Conservation (phyloP, 139 green algal species). For the Chlamydomonas sp. region DNA sequence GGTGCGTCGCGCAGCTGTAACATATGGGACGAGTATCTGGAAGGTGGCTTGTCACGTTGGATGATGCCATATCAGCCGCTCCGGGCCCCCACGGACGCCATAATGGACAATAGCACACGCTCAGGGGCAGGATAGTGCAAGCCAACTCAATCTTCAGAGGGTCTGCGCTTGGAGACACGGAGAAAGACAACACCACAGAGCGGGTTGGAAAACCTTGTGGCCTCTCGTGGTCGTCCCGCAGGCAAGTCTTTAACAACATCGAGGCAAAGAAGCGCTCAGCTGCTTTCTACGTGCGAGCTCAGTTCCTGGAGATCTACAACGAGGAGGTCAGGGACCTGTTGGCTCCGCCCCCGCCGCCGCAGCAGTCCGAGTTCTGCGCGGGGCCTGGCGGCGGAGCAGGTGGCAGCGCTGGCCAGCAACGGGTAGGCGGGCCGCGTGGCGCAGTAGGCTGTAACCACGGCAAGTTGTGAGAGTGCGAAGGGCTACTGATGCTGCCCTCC, state of each 20-base stretch:
- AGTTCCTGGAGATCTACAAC: constrained; percentile 69
- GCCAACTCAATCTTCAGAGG: background rate
- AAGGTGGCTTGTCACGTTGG: background rate
- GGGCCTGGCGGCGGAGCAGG: background rate
- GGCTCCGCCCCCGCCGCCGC: background rate
- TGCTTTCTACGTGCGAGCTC: constrained; percentile 28
- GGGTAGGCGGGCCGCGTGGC: background rate
- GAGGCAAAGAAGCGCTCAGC: background rate
- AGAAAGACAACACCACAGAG: background rate
- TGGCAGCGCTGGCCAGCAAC: background rate
- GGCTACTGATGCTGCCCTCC: too few species aligned
- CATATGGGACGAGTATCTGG: background rate
- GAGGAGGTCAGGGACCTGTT: constrained; percentile 64
- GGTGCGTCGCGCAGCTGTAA: background rate
- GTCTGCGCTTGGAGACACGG: background rate
- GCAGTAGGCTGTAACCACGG: too few species aligned
- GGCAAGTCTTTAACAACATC: constrained; percentile 34
- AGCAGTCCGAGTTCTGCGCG: background rate
- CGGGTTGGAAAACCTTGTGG: background rate
- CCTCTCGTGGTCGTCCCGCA: background rate
- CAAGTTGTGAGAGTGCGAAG: too few species aligned
- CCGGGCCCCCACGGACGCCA: background rate
- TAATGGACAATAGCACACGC: background rate
- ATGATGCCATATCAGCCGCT: background rate
- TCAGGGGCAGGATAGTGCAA: background rate